Base-by-base conservation (phyloP, 2,329 filamentous ascomycete genomes). In the Cryphonectria parasitica region DNA sequence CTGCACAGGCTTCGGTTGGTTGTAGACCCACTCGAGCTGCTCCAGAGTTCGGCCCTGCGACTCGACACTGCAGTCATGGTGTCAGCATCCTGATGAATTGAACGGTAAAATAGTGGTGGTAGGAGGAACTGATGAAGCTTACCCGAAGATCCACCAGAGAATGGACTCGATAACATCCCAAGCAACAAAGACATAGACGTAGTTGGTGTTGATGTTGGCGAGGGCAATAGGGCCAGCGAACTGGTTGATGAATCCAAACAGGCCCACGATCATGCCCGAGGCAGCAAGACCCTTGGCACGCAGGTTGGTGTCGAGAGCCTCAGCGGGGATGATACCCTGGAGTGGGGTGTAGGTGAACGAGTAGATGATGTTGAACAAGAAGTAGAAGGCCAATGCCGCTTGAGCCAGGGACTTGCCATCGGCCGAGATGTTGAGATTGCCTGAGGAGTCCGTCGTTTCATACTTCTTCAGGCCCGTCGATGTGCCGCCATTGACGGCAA, bases 261-360 rank as follows among this genome's bases (percentile, higher is more conserved):
- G 78, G 72, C 80, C 82, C 74, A 84, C 82, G 66, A 85, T 79
- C 71, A 85, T 78, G n/a, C 79, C 80, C 1, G 81, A 83, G 3
- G 80, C 76, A 4, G 83, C 83, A 22, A 85, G 76, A 72, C 84
- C 83, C 77, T 85, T 85, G 70, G 83, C 82, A 67, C 83, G 82
- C 52, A 79, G 83, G 4, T 83, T 84, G 1, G 83, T 85, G 74
- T 84, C 83, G 43, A 86, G 78, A 3, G 83, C 82, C 72, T 86
- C 84, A 39, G 82, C 81, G 1, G 83, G 83, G 56, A 85, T 80
- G 60, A 84, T 82, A 69, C 81, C 83, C 72, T 86, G 84, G 17
- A 86, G 80, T 0, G 84, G 84, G 1, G 83, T 85, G 75, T 85
- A 85, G 56, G 83, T 83, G 73, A 85, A 85, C 3, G 83, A 84